A percentile compares a stretch with the other conserved stretches of the same genome.
Conservation (phyloP, 1,284 basidiomycete species). For the Cystobasidiaceae sp. region DNA sequence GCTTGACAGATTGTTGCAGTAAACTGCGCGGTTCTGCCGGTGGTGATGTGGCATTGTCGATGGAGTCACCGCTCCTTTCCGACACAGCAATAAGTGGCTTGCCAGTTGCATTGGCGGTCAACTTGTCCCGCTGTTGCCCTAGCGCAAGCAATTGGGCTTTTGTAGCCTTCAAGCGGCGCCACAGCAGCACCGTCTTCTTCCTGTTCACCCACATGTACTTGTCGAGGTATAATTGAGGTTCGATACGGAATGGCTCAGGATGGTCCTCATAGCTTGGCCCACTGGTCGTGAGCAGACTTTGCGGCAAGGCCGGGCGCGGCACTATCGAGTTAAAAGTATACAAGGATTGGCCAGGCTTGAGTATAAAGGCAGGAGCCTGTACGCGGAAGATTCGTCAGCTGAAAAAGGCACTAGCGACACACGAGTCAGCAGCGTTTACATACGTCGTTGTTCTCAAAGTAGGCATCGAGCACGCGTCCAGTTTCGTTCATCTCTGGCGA, state of each 20-base stretch:
- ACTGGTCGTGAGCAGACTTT: too few relatives aligned
- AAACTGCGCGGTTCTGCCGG: too few relatives aligned
- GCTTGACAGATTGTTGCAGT: too few relatives aligned
- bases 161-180: not conserved
- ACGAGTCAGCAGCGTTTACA: not conserved
- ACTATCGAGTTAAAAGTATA: not conserved
- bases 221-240: constrained; percentile 5
- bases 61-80: too few relatives aligned
- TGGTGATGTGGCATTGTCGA: too few relatives aligned
- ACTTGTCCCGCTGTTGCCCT: not conserved
- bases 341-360: not conserved
- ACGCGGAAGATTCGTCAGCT: not conserved
- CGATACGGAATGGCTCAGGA: not conserved
- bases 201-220: constrained; percentile 2
- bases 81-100: not conserved
- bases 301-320: not conserved
- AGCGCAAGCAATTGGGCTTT: not conserved
- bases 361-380: not conserved
- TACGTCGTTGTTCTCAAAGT: not conserved
- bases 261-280: not conserved
- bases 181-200: not conserved
- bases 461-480: not conserved
- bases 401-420: not conserved
- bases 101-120: not conserved
- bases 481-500: constrained; percentile 10